These are phyloP conservation scores for Camellia sinensis DNA, from an alignment of 148 eudicot genomes.

Conservation along the genomic window DNA sequence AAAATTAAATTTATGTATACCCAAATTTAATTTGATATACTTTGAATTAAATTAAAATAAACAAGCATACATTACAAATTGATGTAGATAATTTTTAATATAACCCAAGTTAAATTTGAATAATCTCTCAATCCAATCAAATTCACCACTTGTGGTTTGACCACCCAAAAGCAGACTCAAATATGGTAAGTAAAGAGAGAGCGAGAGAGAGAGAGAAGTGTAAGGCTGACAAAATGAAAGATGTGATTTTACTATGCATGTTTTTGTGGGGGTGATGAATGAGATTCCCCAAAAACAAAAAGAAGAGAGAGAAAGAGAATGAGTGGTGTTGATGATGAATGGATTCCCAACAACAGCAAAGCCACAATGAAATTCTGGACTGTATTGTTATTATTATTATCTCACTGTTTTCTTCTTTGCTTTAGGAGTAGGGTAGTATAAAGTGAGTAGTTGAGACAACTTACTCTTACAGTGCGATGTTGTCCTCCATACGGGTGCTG, in stretches of 20 bases:
- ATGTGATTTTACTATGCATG: neutral
- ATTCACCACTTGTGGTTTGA: too few relatives aligned
- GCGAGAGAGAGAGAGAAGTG: neutral
- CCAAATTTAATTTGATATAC: too few relatives aligned
- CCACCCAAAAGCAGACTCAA: too few relatives aligned
- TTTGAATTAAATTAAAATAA: too few relatives aligned
- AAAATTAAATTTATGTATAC: too few relatives aligned
- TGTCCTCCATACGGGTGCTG: neutral
- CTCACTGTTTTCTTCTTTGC: neutral
- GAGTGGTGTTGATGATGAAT: neutral
- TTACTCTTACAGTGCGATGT: neutral
- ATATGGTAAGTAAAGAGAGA: neutral
- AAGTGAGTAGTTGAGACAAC: neutral
- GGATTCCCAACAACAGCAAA: neutral
- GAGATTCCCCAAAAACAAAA: constrained; percentile 8
- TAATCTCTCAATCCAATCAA: too few relatives aligned
- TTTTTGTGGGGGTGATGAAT: constrained; percentile 11
- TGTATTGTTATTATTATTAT: neutral
- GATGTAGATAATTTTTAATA: too few relatives aligned
- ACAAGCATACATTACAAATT: too few relatives aligned
- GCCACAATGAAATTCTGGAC: neutral
- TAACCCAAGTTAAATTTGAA: too few relatives aligned
- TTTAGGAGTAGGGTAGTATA: too few relatives aligned
- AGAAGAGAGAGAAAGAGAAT: neutral
- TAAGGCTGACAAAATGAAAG: constrained; percentile 19